phyloP scores from a whole-genome alignment of 106 monocot species.

The Gastrodia elata region DNA sequence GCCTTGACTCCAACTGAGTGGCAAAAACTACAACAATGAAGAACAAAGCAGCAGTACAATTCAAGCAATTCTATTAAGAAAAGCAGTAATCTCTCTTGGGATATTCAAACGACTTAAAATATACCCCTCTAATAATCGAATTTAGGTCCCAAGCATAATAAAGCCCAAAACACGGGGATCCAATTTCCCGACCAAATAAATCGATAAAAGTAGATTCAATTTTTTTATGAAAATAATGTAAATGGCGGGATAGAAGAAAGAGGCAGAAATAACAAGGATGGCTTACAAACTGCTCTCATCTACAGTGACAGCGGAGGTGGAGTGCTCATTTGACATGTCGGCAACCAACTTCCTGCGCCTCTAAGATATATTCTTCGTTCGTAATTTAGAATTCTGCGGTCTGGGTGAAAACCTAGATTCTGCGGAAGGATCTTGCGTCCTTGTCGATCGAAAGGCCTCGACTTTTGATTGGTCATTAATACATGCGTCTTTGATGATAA shows the following conservation, averaged over 20 bases:
- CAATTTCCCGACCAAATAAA: not conserved
- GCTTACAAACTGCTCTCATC: slow-evolving; percentile 50
- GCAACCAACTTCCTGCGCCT: not conserved
- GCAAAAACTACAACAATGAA: not conserved
- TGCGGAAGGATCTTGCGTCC: not conserved
- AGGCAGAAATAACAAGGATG: not conserved
- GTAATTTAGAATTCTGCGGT: not conserved
- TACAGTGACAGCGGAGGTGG: slow-evolving; percentile 17
- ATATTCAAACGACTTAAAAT: not conserved
- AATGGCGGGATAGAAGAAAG: not conserved
- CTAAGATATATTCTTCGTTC: not conserved
- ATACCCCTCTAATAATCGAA: not conserved
- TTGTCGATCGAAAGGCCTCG: not conserved
- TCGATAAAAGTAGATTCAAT: not conserved
- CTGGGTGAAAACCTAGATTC: not conserved
- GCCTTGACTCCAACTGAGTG: too few species aligned
- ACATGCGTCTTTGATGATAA: too few species aligned
- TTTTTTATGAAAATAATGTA: not conserved
- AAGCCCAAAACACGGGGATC: not conserved
- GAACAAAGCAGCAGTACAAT: not conserved
- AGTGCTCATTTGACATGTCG: slow-evolving; percentile 14
- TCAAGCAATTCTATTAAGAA: not conserved
- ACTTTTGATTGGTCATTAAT: too few species aligned
- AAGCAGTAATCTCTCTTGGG: not conserved
- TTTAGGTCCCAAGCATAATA: not conserved